Evolutionary conservation across 2,329 filamentous ascomycete species (phyloP).

Genomic region (Dothideomycetidae sp.): DNA sequence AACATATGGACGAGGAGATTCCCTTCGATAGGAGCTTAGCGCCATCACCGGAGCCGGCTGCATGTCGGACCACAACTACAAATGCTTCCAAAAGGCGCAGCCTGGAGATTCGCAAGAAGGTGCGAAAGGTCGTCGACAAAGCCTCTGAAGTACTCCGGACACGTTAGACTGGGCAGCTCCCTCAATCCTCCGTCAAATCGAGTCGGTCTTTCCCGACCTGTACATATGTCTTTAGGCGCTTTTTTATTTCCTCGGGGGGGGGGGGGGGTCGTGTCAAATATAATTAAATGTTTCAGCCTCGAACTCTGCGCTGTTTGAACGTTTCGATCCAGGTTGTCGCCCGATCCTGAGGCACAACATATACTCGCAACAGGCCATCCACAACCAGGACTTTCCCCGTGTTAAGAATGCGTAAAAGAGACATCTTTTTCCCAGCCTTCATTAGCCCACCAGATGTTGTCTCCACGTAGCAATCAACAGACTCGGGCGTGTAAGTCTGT

Average conservation of each 20-base stretch:
- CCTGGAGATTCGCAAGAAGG: constrained; percentile 3
- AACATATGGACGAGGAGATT: constrained; percentile 2
- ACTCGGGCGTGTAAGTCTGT: constrained; percentile 48
- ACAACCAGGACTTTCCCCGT: constrained; percentile 73
- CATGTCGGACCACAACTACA: background rate
- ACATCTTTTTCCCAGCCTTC: constrained; percentile 77
- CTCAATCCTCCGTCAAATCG: too few species aligned
- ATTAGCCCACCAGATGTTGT: constrained; percentile 65
- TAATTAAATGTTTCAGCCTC: background rate
- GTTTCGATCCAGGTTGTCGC: constrained; percentile 66
- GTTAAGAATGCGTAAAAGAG: constrained; percentile 57
- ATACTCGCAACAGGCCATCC: constrained; percentile 70
- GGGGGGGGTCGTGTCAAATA: too few species aligned
- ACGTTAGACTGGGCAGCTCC: too few species aligned
- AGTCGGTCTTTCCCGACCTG: too few species aligned
- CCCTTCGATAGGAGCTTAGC: too few species aligned
- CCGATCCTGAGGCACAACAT: constrained; percentile 60
- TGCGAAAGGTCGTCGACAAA: constrained; percentile 1
- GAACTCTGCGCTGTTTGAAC: constrained; percentile 59
- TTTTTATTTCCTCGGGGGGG: too few species aligned
- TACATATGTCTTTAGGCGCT: too few species aligned
- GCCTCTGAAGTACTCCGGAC: too few species aligned
- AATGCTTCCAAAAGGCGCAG: background rate
- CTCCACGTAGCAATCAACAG: constrained; percentile 82
- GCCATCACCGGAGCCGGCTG: background rate